Conservation (phyloP, 2,329 filamentous ascomycete species). For the Metarhizium robertsii region DNA sequence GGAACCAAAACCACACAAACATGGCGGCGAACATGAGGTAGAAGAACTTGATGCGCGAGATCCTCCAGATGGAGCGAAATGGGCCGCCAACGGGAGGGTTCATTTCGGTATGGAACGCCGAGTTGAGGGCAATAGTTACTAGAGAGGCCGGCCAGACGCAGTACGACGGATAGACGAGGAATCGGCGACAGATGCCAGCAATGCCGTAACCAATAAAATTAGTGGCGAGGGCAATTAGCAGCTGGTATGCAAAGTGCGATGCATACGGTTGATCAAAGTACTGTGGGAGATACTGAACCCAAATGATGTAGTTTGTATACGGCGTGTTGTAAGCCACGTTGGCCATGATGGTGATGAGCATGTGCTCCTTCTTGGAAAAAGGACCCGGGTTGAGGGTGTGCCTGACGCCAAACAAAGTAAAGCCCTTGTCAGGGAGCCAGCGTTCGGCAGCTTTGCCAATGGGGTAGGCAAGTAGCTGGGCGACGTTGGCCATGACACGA, state of each 20-base stretch:
- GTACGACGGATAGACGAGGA: slow-evolving; percentile 46
- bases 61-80: slow-evolving; percentile 32
- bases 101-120: slow-evolving; percentile 39
- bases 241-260: slow-evolving; percentile 42
- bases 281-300: slow-evolving; percentile 40
- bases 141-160: slow-evolving; percentile 50
- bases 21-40: slow-evolving; percentile 38
- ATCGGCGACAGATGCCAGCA: slow-evolving; percentile 43
- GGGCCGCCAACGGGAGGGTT: slow-evolving; percentile 31
- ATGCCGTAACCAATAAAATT: slow-evolving; percentile 53
- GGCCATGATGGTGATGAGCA: slow-evolving; percentile 53
- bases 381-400: slow-evolving; percentile 45
- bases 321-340: slow-evolving; percentile 46
- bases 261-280: slow-evolving; percentile 48
- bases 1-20: slow-evolving; percentile 52
- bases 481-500: slow-evolving; percentile 43
- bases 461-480: slow-evolving; percentile 47
- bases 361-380: slow-evolving; percentile 53
- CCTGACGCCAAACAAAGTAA: slow-evolving; percentile 35
- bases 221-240: slow-evolving; percentile 44
- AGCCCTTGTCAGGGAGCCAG: slow-evolving; percentile 39
- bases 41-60: slow-evolving; percentile 44
- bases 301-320: slow-evolving; percentile 47
- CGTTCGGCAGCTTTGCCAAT: slow-evolving; percentile 41
- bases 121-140: slow-evolving; percentile 44